Percentiles rank a stretch among this genome's conserved stretches.
These are phyloP conservation scores for Candida tibetensis DNA, from an alignment of 805 yeast genomes.

Conservation along the genomic window DNA sequence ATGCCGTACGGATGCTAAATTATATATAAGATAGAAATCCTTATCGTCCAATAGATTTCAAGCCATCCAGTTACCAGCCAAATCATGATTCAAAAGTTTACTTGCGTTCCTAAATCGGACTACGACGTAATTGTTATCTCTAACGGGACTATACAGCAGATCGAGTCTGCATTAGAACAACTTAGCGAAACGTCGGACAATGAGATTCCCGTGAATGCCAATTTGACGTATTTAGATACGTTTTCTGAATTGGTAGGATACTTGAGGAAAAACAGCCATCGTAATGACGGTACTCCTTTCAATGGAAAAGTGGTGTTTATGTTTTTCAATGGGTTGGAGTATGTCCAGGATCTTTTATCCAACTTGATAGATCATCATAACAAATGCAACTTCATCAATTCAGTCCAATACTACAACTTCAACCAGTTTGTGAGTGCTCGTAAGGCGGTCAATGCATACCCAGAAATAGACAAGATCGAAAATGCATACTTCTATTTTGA, in stretches of 20 bases:
- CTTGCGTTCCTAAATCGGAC: constrained; percentile 30
- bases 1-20: constrained; percentile 1
- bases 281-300: constrained; percentile 11
- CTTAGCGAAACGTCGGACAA: constrained; percentile 20
- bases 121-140: constrained; percentile 35
- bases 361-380: constrained; percentile 29
- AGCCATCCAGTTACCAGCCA: neutral
- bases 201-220: constrained; percentile 21
- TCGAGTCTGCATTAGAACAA: constrained; percentile 19
- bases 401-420: constrained; percentile 5
- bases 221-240: constrained; percentile 24
- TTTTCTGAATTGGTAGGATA: constrained; percentile 19
- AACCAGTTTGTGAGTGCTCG: neutral
- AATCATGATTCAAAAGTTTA: constrained; percentile 35
- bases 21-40: constrained; percentile 2
- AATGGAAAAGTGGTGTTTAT: constrained; percentile 33
- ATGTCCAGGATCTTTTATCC: constrained; percentile 29
- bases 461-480: constrained; percentile 14
- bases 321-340: constrained; percentile 36
- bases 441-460: constrained; percentile 4
- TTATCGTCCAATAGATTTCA: constrained; percentile 8
- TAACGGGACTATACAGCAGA: constrained; percentile 32
- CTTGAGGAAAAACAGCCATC: constrained; percentile 9
- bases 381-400: constrained; percentile 7
- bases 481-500: constrained; percentile 36